Conservation (phyloP, 1,284 basidiomycete species). For the Papiliotrema flavescens region DNA sequence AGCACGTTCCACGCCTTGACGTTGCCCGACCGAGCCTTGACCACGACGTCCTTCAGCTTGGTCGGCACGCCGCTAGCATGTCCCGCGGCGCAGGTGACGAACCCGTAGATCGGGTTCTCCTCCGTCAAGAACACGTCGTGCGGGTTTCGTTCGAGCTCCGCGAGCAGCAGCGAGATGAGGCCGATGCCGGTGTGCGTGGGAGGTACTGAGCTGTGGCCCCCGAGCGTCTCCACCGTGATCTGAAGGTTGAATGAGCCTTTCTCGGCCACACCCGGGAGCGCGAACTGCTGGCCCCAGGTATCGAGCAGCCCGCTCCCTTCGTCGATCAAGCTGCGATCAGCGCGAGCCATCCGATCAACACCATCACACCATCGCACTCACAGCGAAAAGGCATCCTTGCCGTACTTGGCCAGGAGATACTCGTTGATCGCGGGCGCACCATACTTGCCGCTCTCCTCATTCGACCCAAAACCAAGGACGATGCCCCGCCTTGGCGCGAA, state of each 20-base stretch:
- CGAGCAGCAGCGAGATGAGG: conserved; percentile 21
- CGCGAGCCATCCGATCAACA: not conserved
- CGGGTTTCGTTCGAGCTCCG: conserved; percentile 25
- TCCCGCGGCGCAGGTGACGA: conserved; percentile 14
- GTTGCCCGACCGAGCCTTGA: conserved; percentile 1
- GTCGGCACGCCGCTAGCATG: conserved; percentile 14
- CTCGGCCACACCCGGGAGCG: conserved; percentile 57
- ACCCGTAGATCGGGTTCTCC: conserved; percentile 6
- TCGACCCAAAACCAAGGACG: conserved; percentile 64
- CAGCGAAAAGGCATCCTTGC: conserved; percentile 57
- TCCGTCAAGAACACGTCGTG: not conserved
- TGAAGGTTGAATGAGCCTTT: conserved; percentile 60
- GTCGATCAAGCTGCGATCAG: conserved; percentile 8
- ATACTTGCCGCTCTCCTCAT: conserved; percentile 58
- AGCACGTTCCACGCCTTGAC: not conserved
- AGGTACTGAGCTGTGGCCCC: conserved; percentile 63
- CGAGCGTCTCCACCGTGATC: conserved; percentile 56
- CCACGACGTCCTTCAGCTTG: not conserved
- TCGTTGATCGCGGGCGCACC: conserved; percentile 55
- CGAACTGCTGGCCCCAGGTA: conserved; percentile 45
- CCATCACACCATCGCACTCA: conserved; percentile 40
- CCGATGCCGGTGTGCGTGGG: conserved; percentile 42
- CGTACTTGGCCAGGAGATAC: conserved; percentile 55
- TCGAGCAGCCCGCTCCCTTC: conserved; percentile 13
- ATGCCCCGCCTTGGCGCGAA: conserved; percentile 57